Evolutionary conservation across 2,329 filamentous ascomycete species (phyloP).

Genomic region (Tolypocladium guangdongense): DNA sequence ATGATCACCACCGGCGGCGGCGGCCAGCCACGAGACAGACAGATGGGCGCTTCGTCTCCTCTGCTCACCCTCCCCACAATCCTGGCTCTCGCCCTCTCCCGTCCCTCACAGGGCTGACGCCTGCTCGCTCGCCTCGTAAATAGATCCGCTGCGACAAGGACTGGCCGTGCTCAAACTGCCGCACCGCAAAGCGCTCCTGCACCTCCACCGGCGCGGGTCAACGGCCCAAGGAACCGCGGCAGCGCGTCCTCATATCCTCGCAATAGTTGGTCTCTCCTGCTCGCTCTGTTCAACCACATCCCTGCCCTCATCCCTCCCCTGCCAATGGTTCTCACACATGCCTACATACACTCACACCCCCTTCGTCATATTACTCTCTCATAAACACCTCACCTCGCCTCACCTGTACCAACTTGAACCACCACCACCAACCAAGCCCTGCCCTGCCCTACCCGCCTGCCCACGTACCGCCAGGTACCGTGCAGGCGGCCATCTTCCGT

Average conservation of each 20-base stretch:
- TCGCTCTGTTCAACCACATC: not conserved
- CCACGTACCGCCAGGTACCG: not conserved
- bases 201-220: conserved; percentile 44
- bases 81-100: not conserved
- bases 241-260: conserved; percentile 47
- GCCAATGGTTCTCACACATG: not conserved
- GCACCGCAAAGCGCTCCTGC: conserved; percentile 39
- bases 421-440: not conserved
- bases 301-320: not conserved
- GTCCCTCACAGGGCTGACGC: not conserved
- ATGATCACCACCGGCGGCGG: not conserved
- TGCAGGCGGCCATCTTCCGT: not conserved
- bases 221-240: conserved; percentile 41
- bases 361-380: not conserved
- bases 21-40: not conserved
- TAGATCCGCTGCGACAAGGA: conserved; percentile 50
- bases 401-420: not conserved
- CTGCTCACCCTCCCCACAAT: no score
- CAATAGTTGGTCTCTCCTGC: conserved; percentile 38
- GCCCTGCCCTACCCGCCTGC: not conserved
- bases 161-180: conserved; percentile 46
- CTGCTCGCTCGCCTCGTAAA: not conserved
- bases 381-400: not conserved
- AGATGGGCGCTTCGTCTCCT: not conserved
- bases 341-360: not conserved